Evolutionary conservation across 2,329 filamentous ascomycete genomes (phyloP).

Genomic region (Pestalotiopsis sp.): DNA sequence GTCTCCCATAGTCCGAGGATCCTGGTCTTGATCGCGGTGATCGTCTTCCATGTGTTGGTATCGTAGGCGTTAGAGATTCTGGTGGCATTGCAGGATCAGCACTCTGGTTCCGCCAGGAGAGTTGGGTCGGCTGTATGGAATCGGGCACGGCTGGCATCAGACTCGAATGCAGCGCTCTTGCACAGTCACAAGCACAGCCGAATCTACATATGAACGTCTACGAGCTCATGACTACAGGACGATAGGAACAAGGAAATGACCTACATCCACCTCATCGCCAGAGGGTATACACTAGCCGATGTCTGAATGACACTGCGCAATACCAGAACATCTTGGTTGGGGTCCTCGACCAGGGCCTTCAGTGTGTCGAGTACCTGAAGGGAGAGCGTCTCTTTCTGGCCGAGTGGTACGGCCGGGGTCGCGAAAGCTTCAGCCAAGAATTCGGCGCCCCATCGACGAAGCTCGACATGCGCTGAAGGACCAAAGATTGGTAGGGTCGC

Average conservation of each 20-base stretch:
- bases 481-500: slow-evolving; percentile 92
- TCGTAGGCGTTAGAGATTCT: slow-evolving; percentile 90
- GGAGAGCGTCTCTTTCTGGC: slow-evolving; percentile 81
- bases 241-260: slow-evolving; percentile 43
- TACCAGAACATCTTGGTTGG: slow-evolving; percentile 78
- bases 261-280: slow-evolving; percentile 93
- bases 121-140: neutral
- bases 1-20: slow-evolving; percentile 89
- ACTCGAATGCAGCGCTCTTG: slow-evolving; percentile 18
- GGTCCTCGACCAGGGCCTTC: slow-evolving; percentile 68
- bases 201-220: slow-evolving; percentile 30
- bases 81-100: slow-evolving; percentile 36
- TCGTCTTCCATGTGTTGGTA: slow-evolving; percentile 80
- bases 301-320: slow-evolving; percentile 87
- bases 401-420: slow-evolving; percentile 77
- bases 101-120: slow-evolving; percentile 17
- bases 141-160: slow-evolving; percentile 15
- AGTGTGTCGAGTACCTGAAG: slow-evolving; percentile 79
- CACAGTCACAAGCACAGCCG: slow-evolving; percentile 24
- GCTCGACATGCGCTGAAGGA: slow-evolving; percentile 72
- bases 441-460: slow-evolving; percentile 94
- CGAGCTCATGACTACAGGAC: slow-evolving; percentile 21
- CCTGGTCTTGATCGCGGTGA: slow-evolving; percentile 84
- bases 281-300: slow-evolving; percentile 88
- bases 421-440: slow-evolving; percentile 96